A percentile compares a stretch with the other conserved stretches of the same genome.
phyloP scores from a whole-genome alignment of 2,329 filamentous ascomycete genomes.

The Alternaria panax region DNA sequence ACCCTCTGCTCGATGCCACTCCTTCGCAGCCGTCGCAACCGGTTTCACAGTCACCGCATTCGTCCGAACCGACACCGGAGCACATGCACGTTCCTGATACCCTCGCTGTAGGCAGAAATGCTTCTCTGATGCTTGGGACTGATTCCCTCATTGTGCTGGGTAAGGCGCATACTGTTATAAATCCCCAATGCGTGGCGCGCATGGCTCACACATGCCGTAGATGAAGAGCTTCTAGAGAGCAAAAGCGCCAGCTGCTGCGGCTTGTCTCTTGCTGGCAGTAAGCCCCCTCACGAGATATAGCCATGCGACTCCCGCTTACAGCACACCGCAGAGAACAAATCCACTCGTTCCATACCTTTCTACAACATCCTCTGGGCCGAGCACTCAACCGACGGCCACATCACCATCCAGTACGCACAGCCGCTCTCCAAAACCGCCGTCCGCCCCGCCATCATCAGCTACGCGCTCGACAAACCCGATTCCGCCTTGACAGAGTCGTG shows the following conservation, averaged over 20 bases:
- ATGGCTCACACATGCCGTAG: conserved; percentile 46
- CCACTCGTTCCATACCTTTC: conserved; percentile 71
- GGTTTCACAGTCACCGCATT: conserved; percentile 24
- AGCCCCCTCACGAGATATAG: conserved; percentile 6
- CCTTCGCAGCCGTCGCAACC: conserved; percentile 36
- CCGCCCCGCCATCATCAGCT: conserved; percentile 67
- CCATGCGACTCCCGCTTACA: conserved; percentile 12
- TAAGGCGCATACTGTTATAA: conserved; percentile 49
- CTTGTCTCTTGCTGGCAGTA: conserved; percentile 59
- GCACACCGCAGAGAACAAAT: conserved; percentile 52
- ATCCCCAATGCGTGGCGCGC: conserved; percentile 14
- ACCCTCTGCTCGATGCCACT: conserved; percentile 23
- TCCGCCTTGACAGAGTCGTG: conserved; percentile 64
- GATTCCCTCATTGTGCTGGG: conserved; percentile 68
- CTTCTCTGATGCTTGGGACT: conserved; percentile 66
- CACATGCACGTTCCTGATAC: conserved; percentile 46
- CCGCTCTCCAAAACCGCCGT: conserved; percentile 64
- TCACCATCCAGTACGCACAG: conserved; percentile 77
- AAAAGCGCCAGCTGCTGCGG: conserved; percentile 64
- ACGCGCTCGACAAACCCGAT: conserved; percentile 64
- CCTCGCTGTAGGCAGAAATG: conserved; percentile 64
- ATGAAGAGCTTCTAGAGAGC: conserved; percentile 62
- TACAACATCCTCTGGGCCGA: conserved; percentile 88
- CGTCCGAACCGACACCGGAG: conserved; percentile 1
- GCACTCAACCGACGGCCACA: conserved; percentile 60